Evolutionary conservation across 2,329 filamentous ascomycete species (phyloP), one percentile per base, ranked within the genome.

Genomic region (Epichloe bromicola): DNA sequence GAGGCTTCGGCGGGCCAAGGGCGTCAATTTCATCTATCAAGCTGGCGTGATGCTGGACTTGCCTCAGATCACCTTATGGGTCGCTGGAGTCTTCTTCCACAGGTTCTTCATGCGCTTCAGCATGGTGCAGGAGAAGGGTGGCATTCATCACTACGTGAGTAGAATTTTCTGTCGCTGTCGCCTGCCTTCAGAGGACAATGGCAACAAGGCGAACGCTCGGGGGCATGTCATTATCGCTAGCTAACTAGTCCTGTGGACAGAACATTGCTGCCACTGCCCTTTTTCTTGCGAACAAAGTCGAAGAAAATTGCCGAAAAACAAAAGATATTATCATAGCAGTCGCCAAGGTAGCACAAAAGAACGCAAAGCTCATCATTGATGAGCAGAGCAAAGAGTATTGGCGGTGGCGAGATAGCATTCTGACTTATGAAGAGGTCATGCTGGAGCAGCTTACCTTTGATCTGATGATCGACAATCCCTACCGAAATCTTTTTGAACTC

Each of bases 331-430:
- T 98, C 57, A 85, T 96, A 34, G 88, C 90, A 1, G 93, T 95
- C 60, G 93, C 89, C 54, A 88, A 91, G 57, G 88, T 96, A 19
- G 93, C 91, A 30, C 89, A 96, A 67, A 98, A 98, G 71, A 91
- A 97, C 59, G 76, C 88, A 1, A 86, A 88, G 60, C 79, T 96
- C 53, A 74, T 91, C 50, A 87, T 97, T 49, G 93, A 98, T 64
- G 93, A 97, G 68, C 90, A 97, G 67, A 94, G 86, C 58, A 97
- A 96, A 63, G 93, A 98, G 63, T 98, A 93, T 65, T 98, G 93
- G 93, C 82, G 86, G 61, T 98, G 93, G 93, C 81, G 89, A 54
- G 93, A 98, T 64, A 93, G 85, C 53, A 95, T 98, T 52, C 73
- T 97, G 14, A 84, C 86, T 57, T 88, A 94, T 63, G 93, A 98